Evolutionary conservation across 208 protist species (phyloP), one percentile per base, ranked within the genome.

Genomic region (Acanthamoeba lugdunensis): DNA sequence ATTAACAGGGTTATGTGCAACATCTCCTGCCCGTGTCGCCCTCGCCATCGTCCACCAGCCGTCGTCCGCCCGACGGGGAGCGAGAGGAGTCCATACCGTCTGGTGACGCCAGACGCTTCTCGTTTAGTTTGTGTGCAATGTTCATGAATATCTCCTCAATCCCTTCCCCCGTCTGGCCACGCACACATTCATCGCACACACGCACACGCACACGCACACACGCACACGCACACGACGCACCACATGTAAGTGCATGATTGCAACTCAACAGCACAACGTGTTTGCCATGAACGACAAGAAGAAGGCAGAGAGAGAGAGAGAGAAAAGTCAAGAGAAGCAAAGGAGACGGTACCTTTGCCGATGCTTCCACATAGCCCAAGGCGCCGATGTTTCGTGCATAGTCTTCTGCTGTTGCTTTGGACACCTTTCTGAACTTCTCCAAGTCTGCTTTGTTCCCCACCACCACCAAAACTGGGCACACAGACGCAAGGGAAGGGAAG

Each of bases 391-490:
- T 71, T 50, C 58, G 50, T 11, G 82, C 82, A 50, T 71, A 90
- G 25, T 71, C 58, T 50, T 90, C 82, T 65, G 82, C 82, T 30
- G 50, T 71, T 14, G 50, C 58, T 69, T 71, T 90, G 82, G 82
- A 52, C n/a, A 90, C 82, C 56, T 90, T 90, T 69, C 82, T 16
- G 54, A 71, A 90, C 56, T 90, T 90, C 58, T 90, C 82, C 56
- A 90, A 50, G 58, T 90, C 82, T 9, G 50, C 61, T 30, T 90
- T 90, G 82, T 90, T 90, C 16, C 82, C 82, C 56, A 90, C 82
- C 58, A 90, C 82, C 37, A 90, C 58, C 58, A 71, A 71, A 50
- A 90, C 82, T 84, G 75, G 14, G 3, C 67, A 75, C n/a, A 81
- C 41, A 16, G 2, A 48, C 4, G 71, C 71, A 81, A 33, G 1